These are phyloP conservation scores for Wickerhamiella azyma DNA, from an alignment of 805 yeast genomes.

Conservation along the genomic window DNA sequence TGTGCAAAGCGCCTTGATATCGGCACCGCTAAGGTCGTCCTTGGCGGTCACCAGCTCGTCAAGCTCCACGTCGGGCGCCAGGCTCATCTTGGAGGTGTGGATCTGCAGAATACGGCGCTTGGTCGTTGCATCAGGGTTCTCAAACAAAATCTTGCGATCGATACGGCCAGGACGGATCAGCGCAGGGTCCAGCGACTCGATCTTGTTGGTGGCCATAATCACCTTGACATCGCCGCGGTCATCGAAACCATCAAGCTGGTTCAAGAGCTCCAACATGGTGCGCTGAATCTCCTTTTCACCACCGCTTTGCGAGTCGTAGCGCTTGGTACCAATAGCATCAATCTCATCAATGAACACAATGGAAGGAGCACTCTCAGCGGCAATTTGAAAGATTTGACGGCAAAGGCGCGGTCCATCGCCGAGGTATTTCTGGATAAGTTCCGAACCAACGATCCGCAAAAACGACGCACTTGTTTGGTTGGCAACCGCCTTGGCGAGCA, in stretches of 20 bases:
- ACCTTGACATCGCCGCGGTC: conserved; percentile 96
- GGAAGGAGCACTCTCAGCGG: conserved; percentile 96
- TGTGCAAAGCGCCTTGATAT: conserved; percentile 92
- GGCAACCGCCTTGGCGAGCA: conserved; percentile 94
- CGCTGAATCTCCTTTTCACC: conserved; percentile 97
- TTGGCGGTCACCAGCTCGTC: conserved; percentile 80
- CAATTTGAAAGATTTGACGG: conserved; percentile 89
- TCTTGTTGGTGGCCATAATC: conserved; percentile 94
- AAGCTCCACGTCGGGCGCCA: conserved; percentile 74
- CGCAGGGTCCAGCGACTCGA: conserved; percentile 91
- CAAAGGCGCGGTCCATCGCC: conserved; percentile 97
- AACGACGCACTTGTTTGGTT: conserved; percentile 95
- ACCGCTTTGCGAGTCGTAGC: conserved; percentile 82
- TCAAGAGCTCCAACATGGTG: conserved; percentile 90
- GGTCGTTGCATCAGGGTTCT: conserved; percentile 86
- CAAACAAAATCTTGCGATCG: conserved; percentile 89
- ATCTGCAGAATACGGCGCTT: conserved; percentile 85
- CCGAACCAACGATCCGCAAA: conserved; percentile 91
- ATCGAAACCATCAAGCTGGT: conserved; percentile 93
- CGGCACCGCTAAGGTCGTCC: conserved; percentile 95
- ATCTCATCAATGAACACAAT: conserved; percentile 97
- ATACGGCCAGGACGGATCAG: conserved; percentile 94
- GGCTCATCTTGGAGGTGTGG: conserved; percentile 87
- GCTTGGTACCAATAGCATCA: conserved; percentile 97
- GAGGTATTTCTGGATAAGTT: conserved; percentile 86